Conservation (phyloP, 2,329 filamentous ascomycete species). For the Purpureocillium lavendulum region DNA sequence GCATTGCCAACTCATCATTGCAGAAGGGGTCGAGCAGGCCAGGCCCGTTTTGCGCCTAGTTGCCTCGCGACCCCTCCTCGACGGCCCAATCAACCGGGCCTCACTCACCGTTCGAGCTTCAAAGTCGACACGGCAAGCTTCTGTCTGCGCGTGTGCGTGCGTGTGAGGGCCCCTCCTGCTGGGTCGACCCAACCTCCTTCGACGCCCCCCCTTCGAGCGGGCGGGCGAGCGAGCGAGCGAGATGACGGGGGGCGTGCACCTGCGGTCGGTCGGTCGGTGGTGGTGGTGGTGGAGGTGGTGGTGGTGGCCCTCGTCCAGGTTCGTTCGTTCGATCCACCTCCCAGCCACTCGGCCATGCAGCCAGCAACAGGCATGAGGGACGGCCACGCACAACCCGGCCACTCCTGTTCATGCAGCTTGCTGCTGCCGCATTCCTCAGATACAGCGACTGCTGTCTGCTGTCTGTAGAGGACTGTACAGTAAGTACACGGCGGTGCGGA, state of each 20-base stretch:
- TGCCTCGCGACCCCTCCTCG: slow-evolving; percentile 6
- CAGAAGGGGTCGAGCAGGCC: slow-evolving; percentile 42
- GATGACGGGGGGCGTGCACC: not conserved
- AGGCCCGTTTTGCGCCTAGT: slow-evolving; percentile 5
- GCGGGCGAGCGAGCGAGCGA: not conserved
- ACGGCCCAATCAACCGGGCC: slow-evolving; percentile 14
- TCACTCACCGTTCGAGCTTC: slow-evolving; percentile 13
- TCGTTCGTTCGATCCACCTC: slow-evolving; percentile 1
- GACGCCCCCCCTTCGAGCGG: too few relatives aligned
- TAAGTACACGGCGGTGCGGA: too few relatives aligned
- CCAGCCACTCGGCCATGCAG: not conserved
- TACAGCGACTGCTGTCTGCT: too few relatives aligned
- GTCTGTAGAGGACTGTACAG: too few relatives aligned
- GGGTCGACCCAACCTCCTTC: not conserved
- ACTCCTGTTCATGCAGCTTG: slow-evolving; percentile 2
- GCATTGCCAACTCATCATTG: slow-evolving; percentile 71
- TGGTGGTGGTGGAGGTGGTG: too few relatives aligned
- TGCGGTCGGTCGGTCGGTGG: too few relatives aligned
- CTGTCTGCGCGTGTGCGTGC: too few relatives aligned
- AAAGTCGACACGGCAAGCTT: not conserved
- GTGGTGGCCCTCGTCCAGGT: not conserved
- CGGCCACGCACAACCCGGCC: not conserved
- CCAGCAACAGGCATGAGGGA: not conserved
- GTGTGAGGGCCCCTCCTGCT: not conserved
- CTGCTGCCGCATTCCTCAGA: not conserved